These are phyloP conservation scores for Boletus speciosus DNA, from an alignment of 768 basidiomycete genomes.

Conservation along the genomic window DNA sequence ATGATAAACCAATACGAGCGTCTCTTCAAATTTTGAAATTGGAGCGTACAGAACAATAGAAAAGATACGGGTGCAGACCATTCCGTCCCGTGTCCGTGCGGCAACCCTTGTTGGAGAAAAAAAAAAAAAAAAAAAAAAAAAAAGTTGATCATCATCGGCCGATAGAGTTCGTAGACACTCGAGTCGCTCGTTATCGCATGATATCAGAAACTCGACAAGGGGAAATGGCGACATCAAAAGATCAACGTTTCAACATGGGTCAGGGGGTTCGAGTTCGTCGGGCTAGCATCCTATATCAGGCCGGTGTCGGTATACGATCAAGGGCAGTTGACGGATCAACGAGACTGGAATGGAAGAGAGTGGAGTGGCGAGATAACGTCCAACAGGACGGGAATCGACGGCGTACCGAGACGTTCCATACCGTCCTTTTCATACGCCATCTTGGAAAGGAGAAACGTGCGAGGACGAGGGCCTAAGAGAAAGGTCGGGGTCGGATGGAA, in stretches of 20 bases:
- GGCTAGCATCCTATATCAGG: neutral
- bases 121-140: no score
- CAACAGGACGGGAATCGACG: slow-evolving; percentile 5
- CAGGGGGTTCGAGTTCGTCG: no score
- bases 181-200: no score
- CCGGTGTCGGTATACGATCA: slow-evolving; percentile 2
- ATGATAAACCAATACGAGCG: no score
- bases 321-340: neutral
- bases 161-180: no score
- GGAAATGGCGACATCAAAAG: no score
- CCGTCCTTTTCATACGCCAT: neutral
- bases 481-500: neutral
- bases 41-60: no score
- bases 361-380: slow-evolving; percentile 3
- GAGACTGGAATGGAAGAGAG: neutral
- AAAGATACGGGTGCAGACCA: neutral
- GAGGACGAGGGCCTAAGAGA: neutral
- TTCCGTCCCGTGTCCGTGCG: neutral
- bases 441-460: neutral
- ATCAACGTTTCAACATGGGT: neutral
- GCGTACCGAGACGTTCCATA: slow-evolving; percentile 1
- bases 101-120: neutral
- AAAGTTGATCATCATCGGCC: no score
- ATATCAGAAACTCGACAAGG: no score
- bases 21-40: no score